A percentile compares a stretch with the other conserved stretches of the same genome.
phyloP scores from a whole-genome alignment of 2,329 filamentous ascomycete genomes.

The Chrysoporthe cubensis region DNA sequence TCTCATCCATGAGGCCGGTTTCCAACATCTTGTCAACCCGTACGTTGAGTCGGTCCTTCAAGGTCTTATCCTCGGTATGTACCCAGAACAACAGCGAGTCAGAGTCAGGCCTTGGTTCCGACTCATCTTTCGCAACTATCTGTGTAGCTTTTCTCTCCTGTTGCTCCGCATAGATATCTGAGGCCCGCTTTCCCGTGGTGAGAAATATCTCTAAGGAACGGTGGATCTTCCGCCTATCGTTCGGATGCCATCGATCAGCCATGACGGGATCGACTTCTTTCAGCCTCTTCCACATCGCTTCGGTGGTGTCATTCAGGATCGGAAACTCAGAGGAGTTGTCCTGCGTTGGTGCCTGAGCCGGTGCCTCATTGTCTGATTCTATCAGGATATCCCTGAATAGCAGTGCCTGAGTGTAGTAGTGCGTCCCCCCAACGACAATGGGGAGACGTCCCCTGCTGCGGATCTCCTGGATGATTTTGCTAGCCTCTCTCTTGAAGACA shows the following conservation, averaged over 20 bases:
- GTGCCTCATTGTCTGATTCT: constrained; percentile 35
- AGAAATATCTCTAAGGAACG: constrained; percentile 90
- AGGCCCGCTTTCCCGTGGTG: constrained; percentile 78
- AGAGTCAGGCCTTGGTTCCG: constrained; percentile 43
- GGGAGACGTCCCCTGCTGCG: constrained; percentile 77
- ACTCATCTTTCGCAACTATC: constrained; percentile 32
- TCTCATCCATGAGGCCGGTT: constrained; percentile 54
- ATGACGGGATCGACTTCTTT: constrained; percentile 84
- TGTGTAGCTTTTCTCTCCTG: constrained; percentile 43
- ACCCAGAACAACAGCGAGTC: constrained; percentile 82
- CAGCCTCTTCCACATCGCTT: constrained; percentile 73
- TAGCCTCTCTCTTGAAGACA: constrained; percentile 73
- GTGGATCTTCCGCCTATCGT: constrained; percentile 86
- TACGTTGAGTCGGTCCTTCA: constrained; percentile 72
- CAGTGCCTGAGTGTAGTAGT: constrained; percentile 91
- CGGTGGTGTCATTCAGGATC: constrained; percentile 72
- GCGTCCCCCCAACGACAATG: constrained; percentile 90
- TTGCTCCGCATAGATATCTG: constrained; percentile 86
- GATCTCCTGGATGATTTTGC: constrained; percentile 75
- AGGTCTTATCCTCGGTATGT: constrained; percentile 69
- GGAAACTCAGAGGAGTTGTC: constrained; percentile 58
- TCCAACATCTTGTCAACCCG: constrained; percentile 86
- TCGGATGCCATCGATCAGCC: constrained; percentile 92
- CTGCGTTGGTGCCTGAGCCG: background rate
- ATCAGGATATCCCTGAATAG: constrained; percentile 77